Percentiles rank a stretch among this genome's conserved stretches.
phyloP scores from a whole-genome alignment of 2,329 filamentous ascomycete genomes.

The Mollisiaceae sp. region DNA sequence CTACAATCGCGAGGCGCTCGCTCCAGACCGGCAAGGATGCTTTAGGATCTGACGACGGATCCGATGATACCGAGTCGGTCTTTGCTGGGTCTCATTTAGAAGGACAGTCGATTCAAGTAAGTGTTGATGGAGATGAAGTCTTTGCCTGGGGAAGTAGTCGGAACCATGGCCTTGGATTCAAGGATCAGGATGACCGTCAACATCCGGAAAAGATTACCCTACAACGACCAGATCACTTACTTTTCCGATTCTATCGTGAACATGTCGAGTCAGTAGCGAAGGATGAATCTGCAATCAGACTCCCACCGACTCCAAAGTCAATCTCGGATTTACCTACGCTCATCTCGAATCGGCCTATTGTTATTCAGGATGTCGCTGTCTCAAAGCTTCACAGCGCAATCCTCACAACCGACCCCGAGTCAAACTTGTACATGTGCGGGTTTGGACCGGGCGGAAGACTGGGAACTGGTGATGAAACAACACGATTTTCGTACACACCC shows the following conservation, averaged over 20 bases:
- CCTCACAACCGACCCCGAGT: slow-evolving; percentile 82
- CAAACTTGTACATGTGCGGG: slow-evolving; percentile 91
- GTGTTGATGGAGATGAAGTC: slow-evolving; percentile 76
- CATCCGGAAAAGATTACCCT: slow-evolving; percentile 85
- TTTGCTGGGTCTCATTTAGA: slow-evolving; percentile 7
- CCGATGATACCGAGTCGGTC: slow-evolving; percentile 53
- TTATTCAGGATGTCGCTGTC: slow-evolving; percentile 82
- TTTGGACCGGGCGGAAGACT: slow-evolving; percentile 89
- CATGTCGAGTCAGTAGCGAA: slow-evolving; percentile 53
- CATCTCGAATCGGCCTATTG: slow-evolving; percentile 72
- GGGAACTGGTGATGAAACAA: slow-evolving; percentile 87
- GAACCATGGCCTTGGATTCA: slow-evolving; percentile 88
- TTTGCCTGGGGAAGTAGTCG: slow-evolving; percentile 97
- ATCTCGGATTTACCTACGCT: slow-evolving; percentile 69
- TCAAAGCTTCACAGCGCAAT: slow-evolving; percentile 92
- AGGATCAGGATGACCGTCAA: slow-evolving; percentile 94
- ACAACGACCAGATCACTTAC: slow-evolving; percentile 75
- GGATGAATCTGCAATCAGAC: slow-evolving; percentile 29
- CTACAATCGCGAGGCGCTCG: slow-evolving; percentile 82
- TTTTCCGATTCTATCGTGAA: slow-evolving; percentile 75
- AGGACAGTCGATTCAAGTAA: not conserved
- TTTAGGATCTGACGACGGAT: slow-evolving; percentile 50
- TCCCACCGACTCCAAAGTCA: slow-evolving; percentile 37
- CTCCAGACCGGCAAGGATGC: slow-evolving; percentile 48
- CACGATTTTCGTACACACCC: slow-evolving; percentile 83